Percentiles rank a stretch among this genome's conserved stretches.
phyloP scores from a whole-genome alignment of 192 early-diverging fungal species.

The Coemansia sp. region DNA sequence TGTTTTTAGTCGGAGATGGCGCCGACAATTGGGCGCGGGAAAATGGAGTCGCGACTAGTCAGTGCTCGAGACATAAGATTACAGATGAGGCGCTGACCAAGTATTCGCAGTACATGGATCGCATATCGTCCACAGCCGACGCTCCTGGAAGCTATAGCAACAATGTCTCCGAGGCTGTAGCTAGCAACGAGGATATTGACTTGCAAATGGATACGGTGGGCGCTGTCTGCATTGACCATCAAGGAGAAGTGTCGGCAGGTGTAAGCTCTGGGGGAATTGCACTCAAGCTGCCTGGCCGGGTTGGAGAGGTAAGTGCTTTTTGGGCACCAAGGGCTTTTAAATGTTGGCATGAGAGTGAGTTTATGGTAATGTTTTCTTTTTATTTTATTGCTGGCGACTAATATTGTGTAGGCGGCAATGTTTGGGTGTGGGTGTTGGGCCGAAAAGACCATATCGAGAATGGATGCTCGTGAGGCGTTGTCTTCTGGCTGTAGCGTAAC shows the following conservation, averaged over 20 bases:
- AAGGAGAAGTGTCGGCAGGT: constrained; percentile 68
- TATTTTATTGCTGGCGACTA: too few relatives aligned
- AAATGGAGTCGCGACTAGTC: constrained; percentile 10
- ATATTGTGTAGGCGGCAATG: constrained; percentile 68
- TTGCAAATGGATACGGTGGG: constrained; percentile 83
- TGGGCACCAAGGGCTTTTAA: too few relatives aligned
- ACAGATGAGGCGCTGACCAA: constrained; percentile 18
- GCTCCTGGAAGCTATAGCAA: too few relatives aligned
- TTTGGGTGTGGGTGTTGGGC: constrained; percentile 87
- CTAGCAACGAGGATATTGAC: not conserved
- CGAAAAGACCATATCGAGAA: constrained; percentile 32
- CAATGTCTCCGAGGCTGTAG: not conserved
- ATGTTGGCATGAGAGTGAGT: too few relatives aligned
- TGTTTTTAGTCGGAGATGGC: constrained; percentile 63
- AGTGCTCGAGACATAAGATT: constrained; percentile 17
- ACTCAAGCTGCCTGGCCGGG: constrained; percentile 79
- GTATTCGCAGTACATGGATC: constrained; percentile 30
- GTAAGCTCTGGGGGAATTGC: constrained; percentile 90
- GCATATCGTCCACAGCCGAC: not conserved
- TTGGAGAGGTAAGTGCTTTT: constrained; percentile 80
- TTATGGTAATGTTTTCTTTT: too few relatives aligned
- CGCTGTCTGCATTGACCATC: constrained; percentile 71
- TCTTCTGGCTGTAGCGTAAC: constrained; percentile 65
- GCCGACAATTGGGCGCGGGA: constrained; percentile 53
- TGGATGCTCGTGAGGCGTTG: constrained; percentile 15